Percentiles rank a stretch among this genome's conserved stretches.
Evolutionary conservation across 345 rosid species (phyloP).

Genomic region (Ceriops tagal): DNA sequence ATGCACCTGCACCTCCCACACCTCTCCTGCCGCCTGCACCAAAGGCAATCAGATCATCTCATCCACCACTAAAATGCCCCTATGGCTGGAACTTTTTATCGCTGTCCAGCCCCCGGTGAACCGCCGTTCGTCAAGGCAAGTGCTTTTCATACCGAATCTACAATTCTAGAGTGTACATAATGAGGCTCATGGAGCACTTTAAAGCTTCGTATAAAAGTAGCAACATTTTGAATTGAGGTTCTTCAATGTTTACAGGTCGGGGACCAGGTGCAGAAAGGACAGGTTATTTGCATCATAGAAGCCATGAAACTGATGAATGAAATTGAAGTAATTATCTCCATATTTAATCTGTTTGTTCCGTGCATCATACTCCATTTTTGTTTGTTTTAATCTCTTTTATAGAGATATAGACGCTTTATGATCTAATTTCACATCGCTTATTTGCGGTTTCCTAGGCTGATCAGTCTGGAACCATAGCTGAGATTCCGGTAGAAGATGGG

Average conservation of each 20-base stretch:
- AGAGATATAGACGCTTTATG: background rate
- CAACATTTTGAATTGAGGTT: background rate
- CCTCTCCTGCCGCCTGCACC: slow-evolving; percentile 44
- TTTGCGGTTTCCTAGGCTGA: slow-evolving; percentile 59
- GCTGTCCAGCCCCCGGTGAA: slow-evolving; percentile 82
- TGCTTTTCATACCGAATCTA: background rate
- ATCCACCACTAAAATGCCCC: slow-evolving; percentile 79
- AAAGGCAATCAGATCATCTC: slow-evolving; percentile 43
- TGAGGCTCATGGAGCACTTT: background rate
- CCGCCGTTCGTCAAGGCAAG: slow-evolving; percentile 87
- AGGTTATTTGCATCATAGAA: slow-evolving; percentile 86
- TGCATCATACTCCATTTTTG: too few relatives aligned
- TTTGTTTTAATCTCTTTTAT: too few relatives aligned
- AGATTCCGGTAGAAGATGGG: slow-evolving; percentile 72
- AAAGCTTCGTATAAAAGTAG: background rate
- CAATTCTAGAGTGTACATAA: background rate
- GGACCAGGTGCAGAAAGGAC: slow-evolving; percentile 96
- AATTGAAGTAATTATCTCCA: slow-evolving; percentile 60
- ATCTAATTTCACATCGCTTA: background rate
- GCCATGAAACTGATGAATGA: slow-evolving; percentile 99
- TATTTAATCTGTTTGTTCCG: background rate
- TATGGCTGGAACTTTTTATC: slow-evolving; percentile 96
- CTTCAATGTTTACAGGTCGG: slow-evolving; percentile 54
- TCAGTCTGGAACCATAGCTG: slow-evolving; percentile 81
- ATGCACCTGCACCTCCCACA: slow-evolving; percentile 31